phyloP scores from a whole-genome alignment of 202 grass and related monocot genomes.

The Dendrocalamus latiflorus region DNA sequence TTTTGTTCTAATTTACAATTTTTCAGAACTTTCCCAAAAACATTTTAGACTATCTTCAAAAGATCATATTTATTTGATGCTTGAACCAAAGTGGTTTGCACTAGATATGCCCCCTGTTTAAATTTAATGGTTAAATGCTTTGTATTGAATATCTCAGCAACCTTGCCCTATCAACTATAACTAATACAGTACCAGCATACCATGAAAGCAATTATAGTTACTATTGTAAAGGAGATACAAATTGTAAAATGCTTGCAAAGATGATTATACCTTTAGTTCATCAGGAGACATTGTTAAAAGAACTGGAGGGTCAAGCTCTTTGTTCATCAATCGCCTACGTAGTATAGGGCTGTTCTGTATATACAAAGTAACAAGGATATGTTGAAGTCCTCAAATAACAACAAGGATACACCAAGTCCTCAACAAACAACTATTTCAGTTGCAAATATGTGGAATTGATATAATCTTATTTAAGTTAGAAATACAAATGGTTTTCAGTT shows the following conservation, averaged over 20 bases:
- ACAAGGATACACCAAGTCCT: background rate
- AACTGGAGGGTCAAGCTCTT: slow-evolving; percentile 74
- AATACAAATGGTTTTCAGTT: background rate
- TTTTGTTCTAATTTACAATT: background rate
- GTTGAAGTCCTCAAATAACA: background rate
- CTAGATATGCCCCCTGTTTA: background rate
- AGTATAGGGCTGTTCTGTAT: slow-evolving; percentile 65
- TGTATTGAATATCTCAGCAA: background rate
- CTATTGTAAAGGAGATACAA: background rate
- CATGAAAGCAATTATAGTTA: slow-evolving; percentile 7
- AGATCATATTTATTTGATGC: background rate
- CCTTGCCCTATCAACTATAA: slow-evolving; percentile 1
- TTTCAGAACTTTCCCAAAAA: background rate
- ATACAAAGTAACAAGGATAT: slow-evolving; percentile 23
- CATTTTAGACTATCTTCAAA: background rate
- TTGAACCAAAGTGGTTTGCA: slow-evolving; percentile 1
- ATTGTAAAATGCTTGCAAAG: slow-evolving; percentile 20
- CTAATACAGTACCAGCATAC: background rate
- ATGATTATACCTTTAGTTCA: slow-evolving; percentile 72
- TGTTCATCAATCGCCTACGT: slow-evolving; percentile 66
- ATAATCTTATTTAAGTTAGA: background rate
- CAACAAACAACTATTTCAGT: background rate
- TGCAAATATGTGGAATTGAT: background rate
- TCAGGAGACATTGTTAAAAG: slow-evolving; percentile 86
- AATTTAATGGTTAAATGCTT: background rate